Evolutionary conservation across 257 asterid genomes (phyloP).

Genomic region (Solanum virginianum): DNA sequence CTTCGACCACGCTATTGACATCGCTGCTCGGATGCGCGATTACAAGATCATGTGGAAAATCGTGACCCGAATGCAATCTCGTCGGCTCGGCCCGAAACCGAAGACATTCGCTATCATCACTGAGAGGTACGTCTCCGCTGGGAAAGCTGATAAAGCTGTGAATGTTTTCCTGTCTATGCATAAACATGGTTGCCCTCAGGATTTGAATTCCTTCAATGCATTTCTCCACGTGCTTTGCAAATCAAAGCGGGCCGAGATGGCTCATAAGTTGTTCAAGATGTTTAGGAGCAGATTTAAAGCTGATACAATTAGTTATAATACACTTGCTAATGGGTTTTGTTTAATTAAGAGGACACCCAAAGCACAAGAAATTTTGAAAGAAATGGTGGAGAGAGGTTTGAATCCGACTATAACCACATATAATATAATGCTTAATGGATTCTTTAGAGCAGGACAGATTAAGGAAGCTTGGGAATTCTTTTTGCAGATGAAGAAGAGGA

Average conservation of each 20-base stretch:
- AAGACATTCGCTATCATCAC: conserved; percentile 72
- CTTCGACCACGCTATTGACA: conserved; percentile 69
- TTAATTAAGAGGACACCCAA: conserved; percentile 56
- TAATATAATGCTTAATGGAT: conserved; percentile 74
- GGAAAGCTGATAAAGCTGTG: conserved; percentile 81
- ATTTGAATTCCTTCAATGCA: conserved; percentile 60
- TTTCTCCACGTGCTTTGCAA: conserved; percentile 79
- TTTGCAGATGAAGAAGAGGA: conserved; percentile 79
- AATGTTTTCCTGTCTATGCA: conserved; percentile 79
- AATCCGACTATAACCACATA: conserved; percentile 52
- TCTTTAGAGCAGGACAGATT: conserved; percentile 55
- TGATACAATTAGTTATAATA: conserved; percentile 62
- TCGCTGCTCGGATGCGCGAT: conserved; percentile 67
- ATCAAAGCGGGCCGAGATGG: conserved; percentile 67
- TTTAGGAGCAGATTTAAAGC: conserved; percentile 54
- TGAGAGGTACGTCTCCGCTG: conserved; percentile 71
- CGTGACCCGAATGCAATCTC: conserved; percentile 43
- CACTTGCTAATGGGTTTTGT: conserved; percentile 69
- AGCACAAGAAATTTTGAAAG: conserved; percentile 65
- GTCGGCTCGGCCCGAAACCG: conserved; percentile 57
- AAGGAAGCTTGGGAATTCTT: conserved; percentile 81
- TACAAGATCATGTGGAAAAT: conserved; percentile 61
- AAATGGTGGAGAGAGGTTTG: conserved; percentile 74
- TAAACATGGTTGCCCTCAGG: conserved; percentile 79
- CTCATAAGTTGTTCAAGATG: conserved; percentile 40